phyloP scores from a whole-genome alignment of 2,329 filamentous ascomycete species.

The Xylariales sp. region DNA sequence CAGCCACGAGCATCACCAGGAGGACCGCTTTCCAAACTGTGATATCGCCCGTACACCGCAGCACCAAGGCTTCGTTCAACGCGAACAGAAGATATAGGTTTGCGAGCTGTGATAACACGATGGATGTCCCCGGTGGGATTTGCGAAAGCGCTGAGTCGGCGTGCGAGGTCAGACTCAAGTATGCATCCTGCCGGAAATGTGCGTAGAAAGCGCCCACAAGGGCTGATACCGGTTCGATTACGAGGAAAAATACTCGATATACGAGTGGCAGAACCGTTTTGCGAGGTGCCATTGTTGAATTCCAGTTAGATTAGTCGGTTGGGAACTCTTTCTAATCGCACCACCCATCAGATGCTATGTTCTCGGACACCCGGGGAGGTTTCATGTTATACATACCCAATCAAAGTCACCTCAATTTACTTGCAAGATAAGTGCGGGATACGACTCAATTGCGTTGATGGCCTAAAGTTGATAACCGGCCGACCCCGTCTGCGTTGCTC shows the following conservation, averaged over 20 bases:
- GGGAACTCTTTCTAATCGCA: not conserved
- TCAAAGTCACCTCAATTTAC: not conserved
- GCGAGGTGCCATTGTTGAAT: slow-evolving; percentile 40
- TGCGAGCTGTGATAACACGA: slow-evolving; percentile 78
- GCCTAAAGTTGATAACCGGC: not conserved
- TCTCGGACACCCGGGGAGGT: not conserved
- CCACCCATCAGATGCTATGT: slow-evolving; percentile 5
- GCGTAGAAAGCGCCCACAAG: slow-evolving; percentile 64
- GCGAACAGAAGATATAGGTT: slow-evolving; percentile 83
- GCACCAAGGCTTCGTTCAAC: slow-evolving; percentile 79
- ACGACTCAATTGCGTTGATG: not conserved
- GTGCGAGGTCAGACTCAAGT: slow-evolving; percentile 70
- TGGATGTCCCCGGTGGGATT: slow-evolving; percentile 69
- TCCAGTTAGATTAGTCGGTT: not conserved
- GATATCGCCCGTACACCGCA: slow-evolving; percentile 75
- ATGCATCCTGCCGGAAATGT: slow-evolving; percentile 63
- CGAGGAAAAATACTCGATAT: slow-evolving; percentile 80
- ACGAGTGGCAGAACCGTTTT: slow-evolving; percentile 61
- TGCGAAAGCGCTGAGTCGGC: slow-evolving; percentile 57
- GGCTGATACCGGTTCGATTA: slow-evolving; percentile 72
- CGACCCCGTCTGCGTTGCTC: not conserved
- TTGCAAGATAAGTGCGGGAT: not conserved
- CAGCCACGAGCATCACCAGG: slow-evolving; percentile 76
- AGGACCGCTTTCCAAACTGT: slow-evolving; percentile 77
- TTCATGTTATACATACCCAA: not conserved